These are phyloP conservation scores for Plasmodium adleri DNA, from an alignment of 169 alveolate genomes.

Conservation along the genomic window DNA sequence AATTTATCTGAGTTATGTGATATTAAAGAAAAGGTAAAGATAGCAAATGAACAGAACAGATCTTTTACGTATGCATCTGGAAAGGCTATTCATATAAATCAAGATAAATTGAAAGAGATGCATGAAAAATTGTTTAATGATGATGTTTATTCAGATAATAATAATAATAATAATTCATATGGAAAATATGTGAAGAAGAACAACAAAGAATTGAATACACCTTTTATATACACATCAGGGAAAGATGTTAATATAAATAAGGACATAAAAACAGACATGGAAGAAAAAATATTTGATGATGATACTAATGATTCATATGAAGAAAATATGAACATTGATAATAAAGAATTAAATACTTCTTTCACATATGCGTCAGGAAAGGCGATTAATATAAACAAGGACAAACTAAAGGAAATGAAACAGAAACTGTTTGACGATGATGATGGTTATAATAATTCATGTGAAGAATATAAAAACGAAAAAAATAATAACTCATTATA, in stretches of 20 bases:
- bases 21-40: background rate
- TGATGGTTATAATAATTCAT: background rate
- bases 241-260: constrained; percentile 55
- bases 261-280: constrained; percentile 32
- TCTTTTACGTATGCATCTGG: constrained; percentile 36
- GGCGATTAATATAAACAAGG: constrained; percentile 25
- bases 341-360: background rate
- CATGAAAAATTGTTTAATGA: constrained; percentile 16
- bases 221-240: constrained; percentile 65
- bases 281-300: constrained; percentile 36
- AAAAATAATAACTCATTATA: background rate
- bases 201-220: background rate
- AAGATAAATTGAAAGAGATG: constrained; percentile 18
- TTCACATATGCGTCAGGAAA: constrained; percentile 55
- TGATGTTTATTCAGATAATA: background rate
- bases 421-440: constrained; percentile 20
- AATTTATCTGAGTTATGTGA: background rate
- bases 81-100: constrained; percentile 5
- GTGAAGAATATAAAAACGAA: background rate
- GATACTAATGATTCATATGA: constrained; percentile 5
- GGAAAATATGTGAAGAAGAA: background rate
- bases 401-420: constrained; percentile 25
- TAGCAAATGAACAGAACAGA: background rate
- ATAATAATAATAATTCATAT: background rate
- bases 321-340: background rate